A percentile compares a stretch with the other conserved stretches of the same genome.
phyloP scores from a whole-genome alignment of 192 early-diverging fungal genomes.

The Entomortierella lignicola region DNA sequence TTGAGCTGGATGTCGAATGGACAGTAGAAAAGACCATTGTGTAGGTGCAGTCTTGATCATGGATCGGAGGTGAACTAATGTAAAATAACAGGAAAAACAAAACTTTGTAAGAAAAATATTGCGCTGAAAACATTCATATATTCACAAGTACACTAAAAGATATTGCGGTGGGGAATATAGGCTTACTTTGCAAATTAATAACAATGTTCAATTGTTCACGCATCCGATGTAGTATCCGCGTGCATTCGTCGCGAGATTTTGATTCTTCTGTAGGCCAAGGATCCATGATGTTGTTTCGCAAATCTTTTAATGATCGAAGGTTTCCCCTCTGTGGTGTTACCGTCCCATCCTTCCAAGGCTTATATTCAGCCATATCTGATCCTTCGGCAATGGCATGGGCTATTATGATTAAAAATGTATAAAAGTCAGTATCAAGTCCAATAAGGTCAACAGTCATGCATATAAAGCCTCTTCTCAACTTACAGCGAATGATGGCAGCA shows the following conservation, averaged over 20 bases:
- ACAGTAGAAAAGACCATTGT: slow-evolving; percentile 47
- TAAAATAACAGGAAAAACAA: neutral
- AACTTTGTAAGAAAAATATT: neutral
- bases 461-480: neutral
- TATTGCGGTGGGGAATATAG: too few species aligned
- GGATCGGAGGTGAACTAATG: slow-evolving; percentile 36
- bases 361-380: slow-evolving; percentile 48
- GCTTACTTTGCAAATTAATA: slow-evolving; percentile 52
- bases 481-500: slow-evolving; percentile 49
- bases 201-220: slow-evolving; percentile 53
- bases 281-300: slow-evolving; percentile 34
- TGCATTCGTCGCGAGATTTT: slow-evolving; percentile 42
- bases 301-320: slow-evolving; percentile 17
- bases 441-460: too few species aligned
- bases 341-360: slow-evolving; percentile 50
- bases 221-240: slow-evolving; percentile 47
- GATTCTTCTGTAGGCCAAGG: slow-evolving; percentile 43
- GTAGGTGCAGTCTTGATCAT: slow-evolving; percentile 54
- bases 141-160: neutral
- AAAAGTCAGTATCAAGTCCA: neutral
- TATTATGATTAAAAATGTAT: neutral
- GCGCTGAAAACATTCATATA: neutral
- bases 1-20: slow-evolving; percentile 48
- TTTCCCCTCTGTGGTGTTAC: slow-evolving; percentile 23
- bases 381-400: slow-evolving; percentile 41